A percentile compares a stretch with the other conserved stretches of the same genome.
Conservation (phyloP, 106 monocot genomes). For the Alisma plantagoaquatica region DNA sequence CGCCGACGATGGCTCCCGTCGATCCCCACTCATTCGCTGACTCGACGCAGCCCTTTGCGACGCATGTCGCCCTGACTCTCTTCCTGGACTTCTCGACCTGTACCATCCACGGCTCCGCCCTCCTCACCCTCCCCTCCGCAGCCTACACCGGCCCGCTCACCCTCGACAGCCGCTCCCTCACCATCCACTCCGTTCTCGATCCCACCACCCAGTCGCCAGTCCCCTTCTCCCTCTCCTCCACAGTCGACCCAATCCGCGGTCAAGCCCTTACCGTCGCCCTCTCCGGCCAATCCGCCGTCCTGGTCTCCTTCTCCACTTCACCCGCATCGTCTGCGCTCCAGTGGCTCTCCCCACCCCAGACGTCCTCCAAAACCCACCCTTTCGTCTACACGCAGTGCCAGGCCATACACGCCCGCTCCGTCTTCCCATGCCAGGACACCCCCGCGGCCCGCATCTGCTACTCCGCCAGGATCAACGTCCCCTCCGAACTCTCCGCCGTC, state of each 20-base stretch:
- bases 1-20: constrained; percentile 41
- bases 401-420: constrained; percentile 76
- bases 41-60: constrained; percentile 40
- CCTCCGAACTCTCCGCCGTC: constrained; percentile 48
- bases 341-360: constrained; percentile 76
- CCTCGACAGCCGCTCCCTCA: constrained; percentile 51
- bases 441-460: constrained; percentile 75
- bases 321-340: constrained; percentile 75
- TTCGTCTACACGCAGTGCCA: constrained; percentile 96
- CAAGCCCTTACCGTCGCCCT: constrained; percentile 47
- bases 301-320: constrained; percentile 58
- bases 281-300: constrained; percentile 27
- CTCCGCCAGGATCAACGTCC: constrained; percentile 62
- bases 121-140: constrained; percentile 53
- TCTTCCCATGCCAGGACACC: constrained; percentile 99
- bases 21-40: constrained; percentile 83
- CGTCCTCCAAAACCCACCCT: constrained; percentile 35
- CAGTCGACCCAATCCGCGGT: constrained; percentile 31
- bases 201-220: constrained; percentile 6
- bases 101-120: constrained; percentile 55
- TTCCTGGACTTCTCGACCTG: constrained; percentile 69
- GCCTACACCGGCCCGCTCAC: constrained; percentile 39
- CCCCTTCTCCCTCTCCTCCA: constrained; percentile 13
- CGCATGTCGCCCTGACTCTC: constrained; percentile 53
- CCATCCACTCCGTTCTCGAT: constrained; percentile 42